Conservation (phyloP, 805 yeast species). For the Metschnikowia lunata region DNA sequence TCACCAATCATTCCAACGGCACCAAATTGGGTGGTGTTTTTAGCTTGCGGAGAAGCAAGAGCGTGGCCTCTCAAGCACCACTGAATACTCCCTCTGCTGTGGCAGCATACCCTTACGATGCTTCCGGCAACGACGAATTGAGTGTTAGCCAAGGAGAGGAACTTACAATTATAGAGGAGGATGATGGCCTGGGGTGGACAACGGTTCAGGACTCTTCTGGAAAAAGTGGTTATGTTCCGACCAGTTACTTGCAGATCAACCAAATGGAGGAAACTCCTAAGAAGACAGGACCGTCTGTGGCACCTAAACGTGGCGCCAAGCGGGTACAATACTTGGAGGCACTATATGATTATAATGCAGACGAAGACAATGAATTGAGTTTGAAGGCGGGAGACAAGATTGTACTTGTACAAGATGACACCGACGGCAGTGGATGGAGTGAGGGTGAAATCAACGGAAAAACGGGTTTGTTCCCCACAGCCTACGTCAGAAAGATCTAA, state of each 20-base stretch:
- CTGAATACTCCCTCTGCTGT: conserved; percentile 28
- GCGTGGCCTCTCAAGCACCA: conserved; percentile 19
- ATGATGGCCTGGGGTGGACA: conserved; percentile 96
- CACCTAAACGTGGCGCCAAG: conserved; percentile 72
- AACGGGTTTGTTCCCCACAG: conserved; percentile 73
- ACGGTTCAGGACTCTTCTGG: conserved; percentile 43
- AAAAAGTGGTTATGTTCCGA: conserved; percentile 76
- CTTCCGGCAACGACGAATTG: conserved; percentile 74
- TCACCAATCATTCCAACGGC: conserved; percentile 23
- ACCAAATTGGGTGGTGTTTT: conserved; percentile 26
- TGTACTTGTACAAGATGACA: conserved; percentile 50
- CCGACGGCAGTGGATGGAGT: conserved; percentile 90
- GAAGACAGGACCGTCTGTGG: conserved; percentile 72
- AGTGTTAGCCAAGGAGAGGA: conserved; percentile 57
- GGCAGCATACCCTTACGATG: conserved; percentile 63
- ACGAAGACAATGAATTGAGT: conserved; percentile 74
- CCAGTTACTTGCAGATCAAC: conserved; percentile 58
- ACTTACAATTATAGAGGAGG: conserved; percentile 55
- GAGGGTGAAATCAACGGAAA: conserved; percentile 72
- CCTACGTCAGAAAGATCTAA: conserved; percentile 50
- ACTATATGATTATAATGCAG: conserved; percentile 70
- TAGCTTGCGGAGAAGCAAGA: conserved; percentile 33
- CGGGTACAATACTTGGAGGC: conserved; percentile 62
- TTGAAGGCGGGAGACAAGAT: conserved; percentile 72
- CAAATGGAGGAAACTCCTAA: conserved; percentile 17